These are phyloP conservation scores for Butyriboletus loyo DNA, from an alignment of 768 basidiomycete species.

Conservation along the genomic window DNA sequence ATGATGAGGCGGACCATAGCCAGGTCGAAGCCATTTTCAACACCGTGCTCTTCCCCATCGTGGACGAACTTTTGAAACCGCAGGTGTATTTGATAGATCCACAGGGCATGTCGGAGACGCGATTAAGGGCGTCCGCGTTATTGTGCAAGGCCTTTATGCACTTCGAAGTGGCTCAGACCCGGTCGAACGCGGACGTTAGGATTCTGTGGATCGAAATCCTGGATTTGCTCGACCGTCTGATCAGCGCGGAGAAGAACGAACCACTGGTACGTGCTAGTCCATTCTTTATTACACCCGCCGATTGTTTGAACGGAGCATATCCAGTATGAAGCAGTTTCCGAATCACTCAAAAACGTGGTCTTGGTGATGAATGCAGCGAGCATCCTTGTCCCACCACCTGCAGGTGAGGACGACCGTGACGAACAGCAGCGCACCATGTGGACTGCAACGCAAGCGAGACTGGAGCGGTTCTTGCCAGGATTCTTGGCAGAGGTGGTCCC, in stretches of 20 bases:
- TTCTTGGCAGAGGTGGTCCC: slow-evolving; percentile 76
- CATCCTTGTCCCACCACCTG: slow-evolving; percentile 65
- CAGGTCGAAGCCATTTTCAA: slow-evolving; percentile 86
- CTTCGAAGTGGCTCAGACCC: slow-evolving; percentile 72
- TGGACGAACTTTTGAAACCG: slow-evolving; percentile 88
- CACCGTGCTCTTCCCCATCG: slow-evolving; percentile 82
- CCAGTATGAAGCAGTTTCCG: slow-evolving; percentile 92
- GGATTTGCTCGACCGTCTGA: slow-evolving; percentile 84
- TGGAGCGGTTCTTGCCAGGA: slow-evolving; percentile 90
- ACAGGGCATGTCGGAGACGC: slow-evolving; percentile 86
- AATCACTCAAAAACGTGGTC: slow-evolving; percentile 94
- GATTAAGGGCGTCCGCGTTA: slow-evolving; percentile 82
- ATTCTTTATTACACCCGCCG: not conserved
- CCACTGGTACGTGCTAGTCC: slow-evolving; percentile 57
- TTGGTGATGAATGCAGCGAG: slow-evolving; percentile 92
- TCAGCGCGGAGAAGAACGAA: slow-evolving; percentile 81
- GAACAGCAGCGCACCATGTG: slow-evolving; percentile 72
- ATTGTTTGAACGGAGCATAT: slow-evolving; percentile 2
- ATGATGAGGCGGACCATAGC: slow-evolving; percentile 53
- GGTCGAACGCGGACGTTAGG: slow-evolving; percentile 57
- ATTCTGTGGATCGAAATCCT: slow-evolving; percentile 87
- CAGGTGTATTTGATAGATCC: slow-evolving; percentile 78
- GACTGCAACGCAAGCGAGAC: slow-evolving; percentile 79
- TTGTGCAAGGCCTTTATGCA: slow-evolving; percentile 97
- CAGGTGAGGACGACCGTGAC: slow-evolving; percentile 44